A percentile compares a stretch with the other conserved stretches of the same genome.
phyloP scores from a whole-genome alignment of 1,284 basidiomycete genomes.

The Ceratobasidium sp. region DNA sequence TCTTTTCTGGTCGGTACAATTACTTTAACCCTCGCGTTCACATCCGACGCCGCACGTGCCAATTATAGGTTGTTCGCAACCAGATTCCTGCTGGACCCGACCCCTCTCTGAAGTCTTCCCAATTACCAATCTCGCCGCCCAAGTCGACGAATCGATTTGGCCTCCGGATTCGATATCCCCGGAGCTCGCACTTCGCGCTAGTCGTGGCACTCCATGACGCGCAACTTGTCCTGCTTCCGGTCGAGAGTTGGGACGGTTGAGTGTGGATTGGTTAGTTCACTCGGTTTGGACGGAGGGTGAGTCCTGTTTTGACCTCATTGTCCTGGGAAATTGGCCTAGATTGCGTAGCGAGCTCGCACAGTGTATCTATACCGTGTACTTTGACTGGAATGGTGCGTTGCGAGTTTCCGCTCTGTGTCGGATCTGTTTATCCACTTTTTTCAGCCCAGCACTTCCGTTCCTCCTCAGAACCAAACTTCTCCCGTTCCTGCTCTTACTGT shows the following conservation, averaged over 20 bases:
- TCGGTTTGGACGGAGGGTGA: slow-evolving; percentile 86
- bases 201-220: slow-evolving; percentile 89
- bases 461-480: slow-evolving; percentile 84
- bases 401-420: slow-evolving; percentile 12
- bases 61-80: slow-evolving; percentile 76
- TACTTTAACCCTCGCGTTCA: not conserved
- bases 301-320: slow-evolving; percentile 52
- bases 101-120: slow-evolving; percentile 70
- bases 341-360: slow-evolving; percentile 66
- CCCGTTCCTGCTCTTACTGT: slow-evolving; percentile 84
- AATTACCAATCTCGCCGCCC: slow-evolving; percentile 63
- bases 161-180: slow-evolving; percentile 91
- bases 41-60: not conserved
- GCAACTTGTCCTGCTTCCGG: slow-evolving; percentile 75
- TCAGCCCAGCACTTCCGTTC: slow-evolving; percentile 82
- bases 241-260: slow-evolving; percentile 65
- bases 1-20: slow-evolving; percentile 58
- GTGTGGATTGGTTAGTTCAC: not conserved
- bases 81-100: slow-evolving; percentile 69
- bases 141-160: slow-evolving; percentile 62
- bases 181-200: slow-evolving; percentile 93
- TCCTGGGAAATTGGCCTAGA: not conserved
- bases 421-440: slow-evolving; percentile 14
- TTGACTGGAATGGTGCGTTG: slow-evolving; percentile 81
- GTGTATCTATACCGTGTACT: slow-evolving; percentile 91